phyloP scores from a whole-genome alignment of 2,329 filamentous ascomycete genomes.

The Fusarium pininemorale region DNA sequence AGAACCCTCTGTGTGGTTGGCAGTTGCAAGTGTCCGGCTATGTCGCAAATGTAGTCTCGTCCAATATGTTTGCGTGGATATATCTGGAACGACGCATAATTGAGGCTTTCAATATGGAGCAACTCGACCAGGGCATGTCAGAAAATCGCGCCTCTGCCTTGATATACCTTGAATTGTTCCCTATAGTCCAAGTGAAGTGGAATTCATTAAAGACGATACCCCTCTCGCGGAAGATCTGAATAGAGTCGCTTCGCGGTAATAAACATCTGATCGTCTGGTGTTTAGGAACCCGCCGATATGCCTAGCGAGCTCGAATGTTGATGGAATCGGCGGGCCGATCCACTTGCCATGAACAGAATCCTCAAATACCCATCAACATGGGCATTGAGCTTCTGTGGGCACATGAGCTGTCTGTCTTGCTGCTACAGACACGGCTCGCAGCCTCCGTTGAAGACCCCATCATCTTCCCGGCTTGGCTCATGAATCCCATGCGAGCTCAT shows the following conservation, averaged over 20 bases:
- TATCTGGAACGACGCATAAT: slow-evolving; percentile 3
- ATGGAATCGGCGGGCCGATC: slow-evolving; percentile 36
- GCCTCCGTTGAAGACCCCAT: slow-evolving; percentile 21
- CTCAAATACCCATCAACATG: not conserved
- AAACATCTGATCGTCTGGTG: slow-evolving; percentile 28
- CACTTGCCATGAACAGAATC: slow-evolving; percentile 11
- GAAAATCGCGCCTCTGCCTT: slow-evolving; percentile 17
- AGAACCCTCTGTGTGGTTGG: not conserved
- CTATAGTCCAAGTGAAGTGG: slow-evolving; percentile 4
- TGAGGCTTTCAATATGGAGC: slow-evolving; percentile 13
- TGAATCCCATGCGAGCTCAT: slow-evolving; percentile 19
- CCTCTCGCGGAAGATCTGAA: not conserved
- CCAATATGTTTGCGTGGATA: not conserved
- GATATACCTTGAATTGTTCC: slow-evolving; percentile 17
- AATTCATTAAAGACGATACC: not conserved
- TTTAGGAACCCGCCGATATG: slow-evolving; percentile 21
- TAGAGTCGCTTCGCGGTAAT: slow-evolving; percentile 5
- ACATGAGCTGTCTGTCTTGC: slow-evolving; percentile 15
- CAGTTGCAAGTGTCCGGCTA: not conserved
- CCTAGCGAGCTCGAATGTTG: slow-evolving; percentile 30
- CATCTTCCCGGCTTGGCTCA: slow-evolving; percentile 28
- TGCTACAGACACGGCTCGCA: slow-evolving; percentile 12
- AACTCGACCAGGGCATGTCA: slow-evolving; percentile 12
- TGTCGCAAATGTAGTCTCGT: not conserved
- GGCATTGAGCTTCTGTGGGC: slow-evolving; percentile 1